These are phyloP conservation scores for Mitragyna speciosa DNA, from an alignment of 257 asterid genomes.

Conservation along the genomic window DNA sequence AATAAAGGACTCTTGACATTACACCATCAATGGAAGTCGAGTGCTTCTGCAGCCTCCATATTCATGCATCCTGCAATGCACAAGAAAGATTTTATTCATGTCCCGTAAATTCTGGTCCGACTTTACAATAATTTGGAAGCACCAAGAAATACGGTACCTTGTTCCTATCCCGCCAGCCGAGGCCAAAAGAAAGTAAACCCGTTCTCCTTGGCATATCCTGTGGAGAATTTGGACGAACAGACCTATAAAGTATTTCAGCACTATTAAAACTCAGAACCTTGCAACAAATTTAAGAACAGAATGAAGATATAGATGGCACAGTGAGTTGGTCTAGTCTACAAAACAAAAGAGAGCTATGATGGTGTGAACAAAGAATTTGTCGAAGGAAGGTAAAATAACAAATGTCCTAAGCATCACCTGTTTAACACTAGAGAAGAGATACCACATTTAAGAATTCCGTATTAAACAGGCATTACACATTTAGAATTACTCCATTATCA, in stretches of 20 bases:
- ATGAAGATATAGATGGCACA: conserved; percentile 1
- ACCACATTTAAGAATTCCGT: not conserved
- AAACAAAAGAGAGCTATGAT: not conserved
- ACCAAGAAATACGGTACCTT: conserved; percentile 41
- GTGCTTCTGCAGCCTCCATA: not conserved
- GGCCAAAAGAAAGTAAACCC: conserved; percentile 68
- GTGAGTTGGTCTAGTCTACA: not conserved
- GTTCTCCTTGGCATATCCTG: conserved; percentile 41
- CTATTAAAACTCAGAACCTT: conserved; percentile 8
- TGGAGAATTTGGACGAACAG: conserved; percentile 36
- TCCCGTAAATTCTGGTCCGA: not conserved
- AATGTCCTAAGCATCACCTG: not conserved
- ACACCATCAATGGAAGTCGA: not conserved
- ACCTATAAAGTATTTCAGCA: conserved; percentile 30
- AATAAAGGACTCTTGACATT: not conserved
- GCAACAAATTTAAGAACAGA: not conserved
- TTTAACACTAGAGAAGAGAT: not conserved
- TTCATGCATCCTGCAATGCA: not conserved
- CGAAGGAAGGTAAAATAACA: not conserved
- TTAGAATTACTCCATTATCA: not conserved
- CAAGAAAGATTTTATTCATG: not conserved
- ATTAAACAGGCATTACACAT: not conserved
- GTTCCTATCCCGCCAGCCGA: conserved; percentile 82
- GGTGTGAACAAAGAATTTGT: not conserved
- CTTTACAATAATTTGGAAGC: not conserved